A percentile compares a stretch with the other conserved stretches of the same genome.
Conservation (phyloP, 371 early-diverging fungal species). For the Coemansia sp. region DNA sequence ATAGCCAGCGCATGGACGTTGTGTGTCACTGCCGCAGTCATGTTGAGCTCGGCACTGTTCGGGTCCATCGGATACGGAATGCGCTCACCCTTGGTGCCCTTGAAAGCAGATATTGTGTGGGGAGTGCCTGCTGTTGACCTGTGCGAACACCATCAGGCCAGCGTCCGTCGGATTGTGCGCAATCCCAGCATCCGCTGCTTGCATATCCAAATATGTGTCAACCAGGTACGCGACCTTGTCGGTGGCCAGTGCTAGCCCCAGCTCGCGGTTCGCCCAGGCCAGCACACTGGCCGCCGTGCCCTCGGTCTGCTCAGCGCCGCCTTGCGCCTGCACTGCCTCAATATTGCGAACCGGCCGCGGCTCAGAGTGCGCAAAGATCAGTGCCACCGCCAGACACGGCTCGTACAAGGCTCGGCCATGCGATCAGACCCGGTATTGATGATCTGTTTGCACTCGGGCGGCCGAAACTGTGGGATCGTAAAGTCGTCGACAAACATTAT, state of each 20-base stretch:
- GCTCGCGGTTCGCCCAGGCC: constrained; percentile 74
- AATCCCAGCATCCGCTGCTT: constrained; percentile 41
- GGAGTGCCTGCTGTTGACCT: constrained; percentile 98
- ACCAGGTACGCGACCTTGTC: constrained; percentile 95
- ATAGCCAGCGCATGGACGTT: too few species aligned
- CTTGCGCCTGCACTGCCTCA: constrained; percentile 27
- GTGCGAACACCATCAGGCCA: constrained; percentile 98
- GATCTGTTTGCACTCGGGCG: constrained; percentile 51
- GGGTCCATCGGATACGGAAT: constrained; percentile 5
- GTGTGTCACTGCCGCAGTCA: too few species aligned
- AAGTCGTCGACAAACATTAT: constrained; percentile 31
- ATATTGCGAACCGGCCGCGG: constrained; percentile 84
- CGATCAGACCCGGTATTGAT: constrained; percentile 77
- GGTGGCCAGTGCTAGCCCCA: constrained; percentile 88
- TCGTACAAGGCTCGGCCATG: constrained; percentile 83
- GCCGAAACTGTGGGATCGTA: constrained; percentile 4
- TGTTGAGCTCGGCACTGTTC: too few species aligned
- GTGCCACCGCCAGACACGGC: constrained; percentile 59
- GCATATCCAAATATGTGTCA: constrained; percentile 71
- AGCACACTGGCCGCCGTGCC: constrained; percentile 57
- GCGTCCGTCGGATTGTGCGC: constrained; percentile 93
- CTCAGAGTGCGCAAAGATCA: constrained; percentile 73
- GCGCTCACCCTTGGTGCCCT: constrained; percentile 63
- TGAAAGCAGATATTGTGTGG: constrained; percentile 92
- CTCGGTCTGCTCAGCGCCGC: not conserved